These are phyloP conservation scores for Wolfiporia cocos DNA, from an alignment of 1,284 basidiomycete species.

Conservation along the genomic window DNA sequence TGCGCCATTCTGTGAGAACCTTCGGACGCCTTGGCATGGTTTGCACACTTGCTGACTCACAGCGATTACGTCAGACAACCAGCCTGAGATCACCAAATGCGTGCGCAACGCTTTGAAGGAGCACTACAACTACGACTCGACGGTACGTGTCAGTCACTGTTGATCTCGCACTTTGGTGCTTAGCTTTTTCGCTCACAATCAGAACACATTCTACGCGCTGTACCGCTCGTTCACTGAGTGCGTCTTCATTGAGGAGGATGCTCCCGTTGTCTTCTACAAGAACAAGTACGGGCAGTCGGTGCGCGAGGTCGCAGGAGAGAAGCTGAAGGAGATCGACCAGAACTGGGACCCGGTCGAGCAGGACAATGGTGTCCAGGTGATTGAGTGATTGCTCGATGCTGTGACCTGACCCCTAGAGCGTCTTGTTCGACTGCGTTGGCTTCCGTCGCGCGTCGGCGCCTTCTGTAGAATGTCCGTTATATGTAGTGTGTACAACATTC, in stretches of 20 bases:
- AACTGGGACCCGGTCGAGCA: conserved; percentile 16
- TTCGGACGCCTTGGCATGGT: neutral
- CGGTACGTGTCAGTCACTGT: conserved; percentile 32
- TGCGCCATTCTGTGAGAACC: conserved; percentile 29
- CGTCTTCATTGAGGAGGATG: conserved; percentile 69
- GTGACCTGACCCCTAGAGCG: too few species aligned
- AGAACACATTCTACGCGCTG: conserved; percentile 28
- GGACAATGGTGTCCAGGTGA: conserved; percentile 8
- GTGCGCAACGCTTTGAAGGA: conserved; percentile 26
- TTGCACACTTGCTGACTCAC: conserved; percentile 1
- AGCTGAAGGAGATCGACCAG: conserved; percentile 13
- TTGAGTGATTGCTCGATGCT: too few species aligned
- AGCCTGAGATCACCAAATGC: conserved; percentile 25
- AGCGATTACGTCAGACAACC: conserved; percentile 32
- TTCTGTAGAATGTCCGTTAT: neutral
- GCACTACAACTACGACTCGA: conserved; percentile 37
- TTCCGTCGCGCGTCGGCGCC: neutral
- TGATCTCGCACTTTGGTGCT: neutral
- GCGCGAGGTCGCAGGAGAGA: conserved; percentile 16
- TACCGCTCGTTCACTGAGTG: conserved; percentile 34
- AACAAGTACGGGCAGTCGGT: conserved; percentile 45
- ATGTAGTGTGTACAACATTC: too few species aligned
- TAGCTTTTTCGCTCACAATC: conserved; percentile 1
- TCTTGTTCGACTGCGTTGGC: neutral
- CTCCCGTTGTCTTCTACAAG: conserved; percentile 74